Evolutionary conservation across 2,329 filamentous ascomycete genomes (phyloP).

Genomic region (Aspergillus sojae): DNA sequence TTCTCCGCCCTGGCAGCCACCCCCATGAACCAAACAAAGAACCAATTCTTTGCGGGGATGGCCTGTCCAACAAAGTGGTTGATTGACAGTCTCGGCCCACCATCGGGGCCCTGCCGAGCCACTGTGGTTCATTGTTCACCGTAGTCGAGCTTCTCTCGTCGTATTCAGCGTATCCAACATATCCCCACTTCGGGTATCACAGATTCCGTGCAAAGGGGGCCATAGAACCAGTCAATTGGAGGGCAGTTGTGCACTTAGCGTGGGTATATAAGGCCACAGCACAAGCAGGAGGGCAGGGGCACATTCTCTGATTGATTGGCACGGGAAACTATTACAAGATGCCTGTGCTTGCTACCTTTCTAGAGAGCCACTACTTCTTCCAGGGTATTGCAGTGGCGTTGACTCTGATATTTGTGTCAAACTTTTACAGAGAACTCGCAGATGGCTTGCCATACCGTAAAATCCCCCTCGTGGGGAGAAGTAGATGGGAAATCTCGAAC

Average conservation of each 20-base stretch:
- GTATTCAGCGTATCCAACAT: slow-evolving; percentile 12
- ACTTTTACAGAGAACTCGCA: slow-evolving; percentile 28
- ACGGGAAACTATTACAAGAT: slow-evolving; percentile 15
- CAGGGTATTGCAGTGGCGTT: slow-evolving; percentile 26
- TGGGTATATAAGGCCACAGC: background rate
- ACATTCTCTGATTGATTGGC: background rate
- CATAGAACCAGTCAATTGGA: background rate
- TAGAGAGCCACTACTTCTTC: slow-evolving; percentile 26
- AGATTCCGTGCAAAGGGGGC: background rate
- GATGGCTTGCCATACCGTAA: slow-evolving; percentile 31
- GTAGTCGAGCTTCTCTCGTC: background rate
- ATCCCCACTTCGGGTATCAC: slow-evolving; percentile 3
- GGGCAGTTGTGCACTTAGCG: background rate
- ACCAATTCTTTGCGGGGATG: background rate
- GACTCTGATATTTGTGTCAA: slow-evolving; percentile 23
- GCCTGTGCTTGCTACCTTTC: slow-evolving; percentile 26
- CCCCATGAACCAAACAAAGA: background rate
- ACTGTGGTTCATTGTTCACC: background rate
- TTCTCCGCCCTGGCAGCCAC: background rate
- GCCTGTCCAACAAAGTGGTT: background rate
- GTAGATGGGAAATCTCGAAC: slow-evolving; percentile 34
- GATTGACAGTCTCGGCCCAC: background rate
- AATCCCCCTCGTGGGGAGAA: slow-evolving; percentile 33
- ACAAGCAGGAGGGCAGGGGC: background rate
- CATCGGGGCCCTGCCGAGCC: background rate